Conservation (phyloP, 1,284 basidiomycete genomes). For the Pseudozyma thailandica region DNA sequence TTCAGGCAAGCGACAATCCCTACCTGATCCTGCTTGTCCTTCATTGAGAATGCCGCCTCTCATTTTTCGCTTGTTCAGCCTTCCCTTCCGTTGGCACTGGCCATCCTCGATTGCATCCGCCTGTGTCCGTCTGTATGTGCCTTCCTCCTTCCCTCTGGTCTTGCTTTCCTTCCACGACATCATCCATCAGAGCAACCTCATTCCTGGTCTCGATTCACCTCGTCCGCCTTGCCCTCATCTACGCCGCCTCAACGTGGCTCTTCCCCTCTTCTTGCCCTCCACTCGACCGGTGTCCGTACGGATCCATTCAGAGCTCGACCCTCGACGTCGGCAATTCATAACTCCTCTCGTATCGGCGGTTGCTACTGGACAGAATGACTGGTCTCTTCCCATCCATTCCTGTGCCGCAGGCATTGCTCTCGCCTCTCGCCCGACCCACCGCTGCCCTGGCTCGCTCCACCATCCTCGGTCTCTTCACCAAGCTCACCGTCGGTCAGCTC, state of each 20-base stretch:
- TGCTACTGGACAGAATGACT: constrained; percentile 17
- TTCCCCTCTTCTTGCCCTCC: not conserved
- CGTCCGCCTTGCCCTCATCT: constrained; percentile 6
- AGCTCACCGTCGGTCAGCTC: constrained; percentile 49
- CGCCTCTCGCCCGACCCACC: constrained; percentile 27
- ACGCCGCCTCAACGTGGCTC: constrained; percentile 36
- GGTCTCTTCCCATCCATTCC: constrained; percentile 44
- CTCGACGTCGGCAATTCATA: too few species aligned
- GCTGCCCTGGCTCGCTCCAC: constrained; percentile 42
- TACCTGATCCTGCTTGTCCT: constrained; percentile 5
- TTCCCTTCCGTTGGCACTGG: not conserved
- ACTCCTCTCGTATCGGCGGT: not conserved
- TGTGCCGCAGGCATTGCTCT: constrained; percentile 29
- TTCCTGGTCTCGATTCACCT: constrained; percentile 24
- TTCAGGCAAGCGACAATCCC: not conserved
- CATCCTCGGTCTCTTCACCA: constrained; percentile 41
- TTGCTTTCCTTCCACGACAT: constrained; percentile 4
- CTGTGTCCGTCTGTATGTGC: constrained; percentile 2
- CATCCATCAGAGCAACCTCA: not conserved
- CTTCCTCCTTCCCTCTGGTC: too few species aligned
- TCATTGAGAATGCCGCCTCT: not conserved
- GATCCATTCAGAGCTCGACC: too few species aligned
- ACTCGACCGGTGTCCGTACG: not conserved
- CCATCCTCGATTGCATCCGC: not conserved
- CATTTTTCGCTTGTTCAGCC: not conserved